A percentile compares a stretch with the other conserved stretches of the same genome.
Evolutionary conservation across 2,329 filamentous ascomycete species (phyloP).

Genomic region (Talaromyces sp.): DNA sequence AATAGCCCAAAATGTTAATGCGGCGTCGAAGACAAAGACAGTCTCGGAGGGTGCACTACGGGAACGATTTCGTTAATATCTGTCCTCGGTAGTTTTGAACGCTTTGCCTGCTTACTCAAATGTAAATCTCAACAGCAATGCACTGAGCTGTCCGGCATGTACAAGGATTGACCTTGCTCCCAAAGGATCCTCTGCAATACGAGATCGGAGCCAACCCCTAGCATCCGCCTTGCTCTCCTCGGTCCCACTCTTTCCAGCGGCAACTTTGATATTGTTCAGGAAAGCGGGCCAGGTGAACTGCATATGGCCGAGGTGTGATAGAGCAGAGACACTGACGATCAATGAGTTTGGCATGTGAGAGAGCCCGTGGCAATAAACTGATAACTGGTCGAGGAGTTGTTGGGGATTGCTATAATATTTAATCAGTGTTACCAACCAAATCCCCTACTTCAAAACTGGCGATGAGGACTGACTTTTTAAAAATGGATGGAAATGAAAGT

Average conservation of each 20-base stretch:
- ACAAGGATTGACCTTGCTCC: constrained; percentile 14
- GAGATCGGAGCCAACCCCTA: constrained; percentile 10
- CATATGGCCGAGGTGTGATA: constrained; percentile 14
- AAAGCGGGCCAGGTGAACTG: constrained; percentile 16
- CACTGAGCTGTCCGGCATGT: constrained; percentile 13
- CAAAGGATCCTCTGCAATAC: constrained; percentile 10
- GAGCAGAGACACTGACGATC: constrained; percentile 14
- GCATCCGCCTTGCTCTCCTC: constrained; percentile 13
- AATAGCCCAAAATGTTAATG: constrained; percentile 14
- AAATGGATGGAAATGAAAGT: constrained; percentile 11
- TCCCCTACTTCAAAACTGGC: not conserved
- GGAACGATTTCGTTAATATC: not conserved
- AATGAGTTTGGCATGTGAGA: constrained; percentile 14
- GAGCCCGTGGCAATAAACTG: constrained; percentile 11
- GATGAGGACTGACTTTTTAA: constrained; percentile 12
- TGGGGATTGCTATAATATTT: constrained; percentile 12
- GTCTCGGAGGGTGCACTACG: constrained; percentile 11
- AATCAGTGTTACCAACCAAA: not conserved
- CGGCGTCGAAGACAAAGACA: constrained; percentile 13
- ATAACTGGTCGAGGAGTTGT: constrained; percentile 13
- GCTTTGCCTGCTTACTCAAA: constrained; percentile 10
- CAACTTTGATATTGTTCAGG: constrained; percentile 14
- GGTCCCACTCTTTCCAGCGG: constrained; percentile 14
- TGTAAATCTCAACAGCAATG: constrained; percentile 13
- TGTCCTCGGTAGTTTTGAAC: not conserved